These are phyloP conservation scores for Apostasia shenzhenica DNA, from an alignment of 106 monocot species.

Conservation along the genomic window DNA sequence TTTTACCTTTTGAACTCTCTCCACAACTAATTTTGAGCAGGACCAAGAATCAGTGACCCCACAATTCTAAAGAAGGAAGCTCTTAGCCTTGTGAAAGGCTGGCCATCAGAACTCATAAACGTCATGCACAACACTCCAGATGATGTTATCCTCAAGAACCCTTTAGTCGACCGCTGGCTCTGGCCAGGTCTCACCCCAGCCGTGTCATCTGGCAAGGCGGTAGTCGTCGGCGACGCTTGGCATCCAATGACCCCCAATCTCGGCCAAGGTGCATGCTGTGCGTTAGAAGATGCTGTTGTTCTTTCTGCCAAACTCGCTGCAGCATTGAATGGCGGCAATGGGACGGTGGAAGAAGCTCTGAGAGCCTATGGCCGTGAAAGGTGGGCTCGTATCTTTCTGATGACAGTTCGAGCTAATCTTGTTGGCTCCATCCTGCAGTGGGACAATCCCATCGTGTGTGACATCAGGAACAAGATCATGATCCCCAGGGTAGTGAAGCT, in stretches of 20 bases:
- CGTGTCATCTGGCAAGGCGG: conserved; percentile 33
- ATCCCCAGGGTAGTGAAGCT: conserved; percentile 77
- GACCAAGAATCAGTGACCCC: conserved; percentile 33
- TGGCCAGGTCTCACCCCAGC: conserved; percentile 71
- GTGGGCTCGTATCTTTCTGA: conserved; percentile 64
- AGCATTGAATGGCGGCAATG: conserved; percentile 13
- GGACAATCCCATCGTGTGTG: conserved; percentile 68
- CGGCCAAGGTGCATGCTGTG: conserved; percentile 87
- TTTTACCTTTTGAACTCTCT: too few relatives aligned
- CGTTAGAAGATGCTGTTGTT: conserved; percentile 70
- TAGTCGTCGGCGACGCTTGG: conserved; percentile 88
- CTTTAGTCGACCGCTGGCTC: conserved; percentile 87
- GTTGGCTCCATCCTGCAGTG: conserved; percentile 80
- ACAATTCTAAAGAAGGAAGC: conserved; percentile 60
- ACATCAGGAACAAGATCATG: conserved; percentile 45
- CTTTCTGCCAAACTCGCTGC: conserved; percentile 52
- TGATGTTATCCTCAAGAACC: conserved; percentile 46
- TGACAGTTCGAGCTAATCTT: conserved; percentile 61
- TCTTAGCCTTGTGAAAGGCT: conserved; percentile 45
- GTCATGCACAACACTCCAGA: conserved; percentile 60
- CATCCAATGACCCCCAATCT: conserved; percentile 98
- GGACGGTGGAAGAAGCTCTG: conserved; percentile 36
- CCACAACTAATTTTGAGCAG: conserved; percentile 18
- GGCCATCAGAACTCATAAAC: conserved; percentile 57
- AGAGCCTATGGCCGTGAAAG: conserved; percentile 47